Conservation (phyloP, 1,139 yeast species). For the Zygosaccharomyces sapae region DNA sequence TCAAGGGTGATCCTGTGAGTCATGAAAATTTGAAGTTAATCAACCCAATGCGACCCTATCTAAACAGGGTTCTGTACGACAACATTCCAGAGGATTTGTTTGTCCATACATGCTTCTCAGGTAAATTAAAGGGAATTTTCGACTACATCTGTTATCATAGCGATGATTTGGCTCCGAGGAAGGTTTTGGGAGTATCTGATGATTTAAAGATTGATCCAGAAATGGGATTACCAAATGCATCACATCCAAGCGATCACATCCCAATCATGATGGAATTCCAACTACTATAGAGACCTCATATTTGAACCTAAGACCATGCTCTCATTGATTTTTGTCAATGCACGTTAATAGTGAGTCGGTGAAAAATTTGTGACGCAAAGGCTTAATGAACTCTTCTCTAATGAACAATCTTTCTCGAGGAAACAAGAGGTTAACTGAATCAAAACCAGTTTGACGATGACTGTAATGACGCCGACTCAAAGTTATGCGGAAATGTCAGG, state of each 20-base stretch:
- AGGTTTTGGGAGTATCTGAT: slow-evolving; percentile 59
- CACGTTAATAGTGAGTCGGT: slow-evolving; percentile 14
- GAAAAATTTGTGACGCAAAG: slow-evolving; percentile 14
- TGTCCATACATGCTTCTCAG: slow-evolving; percentile 49
- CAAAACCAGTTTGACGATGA: not conserved
- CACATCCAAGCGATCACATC: slow-evolving; percentile 90
- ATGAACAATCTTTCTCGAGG: not conserved
- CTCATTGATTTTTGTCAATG: not conserved
- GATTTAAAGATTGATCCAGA: slow-evolving; percentile 52
- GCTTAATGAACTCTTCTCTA: not conserved
- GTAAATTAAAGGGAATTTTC: slow-evolving; percentile 47
- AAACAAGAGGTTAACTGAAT: not conserved
- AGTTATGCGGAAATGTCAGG: slow-evolving; percentile 4
- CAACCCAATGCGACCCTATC: slow-evolving; percentile 35
- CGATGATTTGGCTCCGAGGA: slow-evolving; percentile 37
- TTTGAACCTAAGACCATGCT: no score
- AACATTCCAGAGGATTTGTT: slow-evolving; percentile 38
- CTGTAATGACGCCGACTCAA: slow-evolving; percentile 5
- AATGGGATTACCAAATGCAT: slow-evolving; percentile 84
- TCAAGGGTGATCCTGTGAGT: slow-evolving; percentile 39
- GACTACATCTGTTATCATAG: slow-evolving; percentile 56
- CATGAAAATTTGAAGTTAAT: slow-evolving; percentile 35
- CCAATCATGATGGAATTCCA: slow-evolving; percentile 75
- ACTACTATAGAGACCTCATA: slow-evolving; percentile 33
- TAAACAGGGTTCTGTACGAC: slow-evolving; percentile 39